Base-by-base conservation (phyloP, 2,329 filamentous ascomycete species). In the Trichoderma endophyticum region DNA sequence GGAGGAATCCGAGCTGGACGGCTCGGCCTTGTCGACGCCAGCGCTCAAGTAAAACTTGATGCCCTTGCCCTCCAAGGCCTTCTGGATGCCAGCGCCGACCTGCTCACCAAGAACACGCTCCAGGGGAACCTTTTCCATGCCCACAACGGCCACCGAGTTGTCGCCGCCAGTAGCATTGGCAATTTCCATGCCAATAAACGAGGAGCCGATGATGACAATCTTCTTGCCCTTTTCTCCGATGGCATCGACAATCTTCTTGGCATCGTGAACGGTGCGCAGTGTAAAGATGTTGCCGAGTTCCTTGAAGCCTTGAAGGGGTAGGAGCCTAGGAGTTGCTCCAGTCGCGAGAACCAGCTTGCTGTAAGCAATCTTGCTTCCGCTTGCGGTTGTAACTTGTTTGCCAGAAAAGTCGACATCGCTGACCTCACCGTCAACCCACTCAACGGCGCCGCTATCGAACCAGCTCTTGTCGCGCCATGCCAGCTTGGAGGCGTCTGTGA, bases 181-280 rank as follows among this genome's bases (percentile, higher is more conserved):
- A n/a, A 97, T 89, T 82, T 99, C 96, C 93, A 99, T 97, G 54
- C 96, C 96, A 78, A 99, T 99, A 82, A 99, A 99, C 0, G 94
- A 97, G 72, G 92, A 95, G 54, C 96, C 96, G 69, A 99, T 86
- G 15, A 99, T 87, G 61, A 97, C 94, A 75, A 99, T 90, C 82
- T 97, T 98, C 87, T 97, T 98, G 72, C 90, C 90, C 79, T 93
- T 90, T 62, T 93, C 89, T 34, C 94, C 94, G 61, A 97, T 92
- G 7, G 94, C 93, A 1, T 85, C 86, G 30, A 94, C 86, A 75
- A 99, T 98, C 72, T 86, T 87, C 80, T 95, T 89, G 0, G 91
- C 89, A 78, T 98, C 91, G 56, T 91, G 87, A n/a, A 97, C 85
- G 12, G 86, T 91, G 69, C 96, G 90, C 12, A 99, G 87, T 1